Conservation (phyloP, 768 basidiomycete genomes). For the Artomyces pyxidatus region DNA sequence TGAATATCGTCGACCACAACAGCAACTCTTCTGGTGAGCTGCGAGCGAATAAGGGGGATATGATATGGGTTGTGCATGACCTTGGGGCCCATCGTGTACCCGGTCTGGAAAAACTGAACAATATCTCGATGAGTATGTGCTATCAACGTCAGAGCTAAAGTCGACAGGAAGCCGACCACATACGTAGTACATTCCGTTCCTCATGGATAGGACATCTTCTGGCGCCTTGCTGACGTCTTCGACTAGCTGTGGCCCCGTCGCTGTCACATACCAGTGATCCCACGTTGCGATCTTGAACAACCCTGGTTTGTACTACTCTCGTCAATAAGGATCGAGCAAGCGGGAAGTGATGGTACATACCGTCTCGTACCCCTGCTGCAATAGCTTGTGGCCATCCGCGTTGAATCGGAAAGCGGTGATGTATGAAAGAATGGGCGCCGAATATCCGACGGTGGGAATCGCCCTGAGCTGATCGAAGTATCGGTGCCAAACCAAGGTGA, state of each 20-base stretch:
- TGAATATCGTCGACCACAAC: slow-evolving; percentile 31
- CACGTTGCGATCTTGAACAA: not conserved
- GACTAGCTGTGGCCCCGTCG: not conserved
- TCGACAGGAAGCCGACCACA: no score
- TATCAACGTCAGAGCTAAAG: no score
- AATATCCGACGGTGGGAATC: slow-evolving; percentile 9
- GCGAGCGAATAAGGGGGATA: slow-evolving; percentile 20
- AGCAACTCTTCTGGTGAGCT: slow-evolving; percentile 31
- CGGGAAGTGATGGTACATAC: no score
- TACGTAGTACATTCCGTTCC: not conserved
- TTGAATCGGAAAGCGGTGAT: not conserved
- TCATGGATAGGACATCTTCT: not conserved
- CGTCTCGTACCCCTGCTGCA: not conserved
- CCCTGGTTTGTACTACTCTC: not conserved
- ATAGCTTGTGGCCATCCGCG: not conserved
- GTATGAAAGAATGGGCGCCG: slow-evolving; percentile 8
- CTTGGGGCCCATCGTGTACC: slow-evolving; percentile 31
- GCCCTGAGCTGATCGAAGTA: no score
- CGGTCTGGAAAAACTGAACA: slow-evolving; percentile 27
- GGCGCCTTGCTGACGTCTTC: not conserved
- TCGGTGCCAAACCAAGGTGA: no score
- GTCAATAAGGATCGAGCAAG: no score
- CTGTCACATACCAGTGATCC: not conserved
- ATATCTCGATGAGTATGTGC: not conserved
- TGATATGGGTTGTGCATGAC: slow-evolving; percentile 25